Conservation (phyloP, 495 filamentous ascomycete genomes). For the Echria macrotheca region DNA sequence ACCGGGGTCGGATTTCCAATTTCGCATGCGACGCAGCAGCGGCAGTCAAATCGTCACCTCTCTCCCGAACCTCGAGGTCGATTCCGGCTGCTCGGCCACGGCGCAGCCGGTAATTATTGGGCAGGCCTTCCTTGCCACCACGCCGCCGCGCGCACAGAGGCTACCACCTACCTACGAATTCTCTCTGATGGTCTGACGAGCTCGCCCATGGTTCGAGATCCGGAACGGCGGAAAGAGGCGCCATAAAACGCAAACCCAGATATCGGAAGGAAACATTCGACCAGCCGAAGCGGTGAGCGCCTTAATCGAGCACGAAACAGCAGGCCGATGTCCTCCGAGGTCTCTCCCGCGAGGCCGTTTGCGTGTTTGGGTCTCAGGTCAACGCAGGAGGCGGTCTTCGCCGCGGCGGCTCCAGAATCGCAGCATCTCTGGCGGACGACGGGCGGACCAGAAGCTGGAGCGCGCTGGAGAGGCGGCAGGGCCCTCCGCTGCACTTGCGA, state of each 20-base stretch:
- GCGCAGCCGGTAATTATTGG: slow-evolving; percentile 24
- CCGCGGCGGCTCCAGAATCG: not conserved
- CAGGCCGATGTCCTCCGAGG: slow-evolving; percentile 5
- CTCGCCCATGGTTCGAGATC: not conserved
- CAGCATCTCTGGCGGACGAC: slow-evolving; percentile 1
- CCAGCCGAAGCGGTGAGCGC: not conserved
- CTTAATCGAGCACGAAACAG: slow-evolving; percentile 4
- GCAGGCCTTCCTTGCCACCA: not conserved
- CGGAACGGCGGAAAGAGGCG: not conserved
- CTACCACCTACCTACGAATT: not conserved
- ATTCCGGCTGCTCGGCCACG: slow-evolving; percentile 25
- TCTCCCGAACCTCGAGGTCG: slow-evolving; percentile 11
- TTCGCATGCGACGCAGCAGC: slow-evolving; percentile 3
- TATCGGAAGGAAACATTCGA: not conserved
- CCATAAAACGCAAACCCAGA: not conserved
- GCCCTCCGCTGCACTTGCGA: not conserved
- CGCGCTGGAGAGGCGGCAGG: not conserved
- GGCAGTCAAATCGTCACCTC: slow-evolving; percentile 7
- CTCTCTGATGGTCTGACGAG: slow-evolving; percentile 2
- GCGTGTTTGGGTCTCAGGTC: slow-evolving; percentile 18
- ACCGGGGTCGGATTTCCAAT: not conserved
- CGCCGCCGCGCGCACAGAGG: not conserved
- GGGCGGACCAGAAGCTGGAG: slow-evolving; percentile 7
- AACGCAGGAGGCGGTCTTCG: slow-evolving; percentile 13
- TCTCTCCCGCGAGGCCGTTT: slow-evolving; percentile 5